Evolutionary conservation across 1,284 basidiomycete genomes (phyloP).

Genomic region (Meira miltonrushii): DNA sequence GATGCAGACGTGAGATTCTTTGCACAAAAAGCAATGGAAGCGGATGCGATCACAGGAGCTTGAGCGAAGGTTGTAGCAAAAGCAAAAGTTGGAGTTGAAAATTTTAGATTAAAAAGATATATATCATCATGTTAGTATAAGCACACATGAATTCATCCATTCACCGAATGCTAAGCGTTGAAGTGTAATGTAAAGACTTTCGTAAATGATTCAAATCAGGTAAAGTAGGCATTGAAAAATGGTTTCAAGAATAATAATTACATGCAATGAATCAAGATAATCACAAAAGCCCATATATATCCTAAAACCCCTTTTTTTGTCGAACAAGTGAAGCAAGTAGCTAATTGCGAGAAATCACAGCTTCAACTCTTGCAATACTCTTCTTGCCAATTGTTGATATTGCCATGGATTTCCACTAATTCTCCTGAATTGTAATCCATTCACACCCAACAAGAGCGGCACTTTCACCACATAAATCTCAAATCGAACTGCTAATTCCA

Average conservation of each 20-base stretch:
- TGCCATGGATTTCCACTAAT: slow-evolving; percentile 92
- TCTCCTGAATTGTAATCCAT: slow-evolving; percentile 91
- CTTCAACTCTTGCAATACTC: slow-evolving; percentile 87
- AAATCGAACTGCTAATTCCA: slow-evolving; percentile 44
- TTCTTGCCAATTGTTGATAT: slow-evolving; percentile 84
- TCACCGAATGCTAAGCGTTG: too few relatives aligned
- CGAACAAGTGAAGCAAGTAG: not conserved
- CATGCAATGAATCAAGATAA: too few relatives aligned
- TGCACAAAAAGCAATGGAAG: slow-evolving; percentile 54
- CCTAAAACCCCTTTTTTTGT: too few relatives aligned
- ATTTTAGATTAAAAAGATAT: too few relatives aligned
- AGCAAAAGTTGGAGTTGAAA: too few relatives aligned
- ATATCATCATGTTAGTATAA: too few relatives aligned
- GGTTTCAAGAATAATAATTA: too few relatives aligned
- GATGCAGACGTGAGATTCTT: slow-evolving; percentile 89
- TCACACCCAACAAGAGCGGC: slow-evolving; percentile 77
- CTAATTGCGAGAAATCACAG: slow-evolving; percentile 50
- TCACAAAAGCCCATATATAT: too few relatives aligned
- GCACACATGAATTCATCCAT: too few relatives aligned
- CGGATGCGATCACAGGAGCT: not conserved
- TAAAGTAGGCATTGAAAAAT: too few relatives aligned
- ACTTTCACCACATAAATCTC: slow-evolving; percentile 52
- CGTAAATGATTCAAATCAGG: too few relatives aligned
- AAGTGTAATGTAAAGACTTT: too few relatives aligned
- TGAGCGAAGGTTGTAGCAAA: not conserved